phyloP scores from a whole-genome alignment of 257 asterid genomes.

The Solanum sejunctum region DNA sequence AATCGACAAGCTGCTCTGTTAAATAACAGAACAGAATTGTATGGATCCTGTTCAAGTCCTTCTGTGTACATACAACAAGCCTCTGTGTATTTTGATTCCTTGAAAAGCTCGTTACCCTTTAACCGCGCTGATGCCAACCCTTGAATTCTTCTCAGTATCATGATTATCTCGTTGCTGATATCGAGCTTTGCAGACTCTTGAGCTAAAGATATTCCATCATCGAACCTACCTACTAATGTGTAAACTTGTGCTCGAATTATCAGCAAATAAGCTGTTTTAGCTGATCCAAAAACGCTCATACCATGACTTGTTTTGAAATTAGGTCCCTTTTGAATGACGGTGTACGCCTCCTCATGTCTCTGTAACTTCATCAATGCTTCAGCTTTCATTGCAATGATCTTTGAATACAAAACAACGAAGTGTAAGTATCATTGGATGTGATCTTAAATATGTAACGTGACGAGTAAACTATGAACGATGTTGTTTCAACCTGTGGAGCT shows the following conservation, averaged over 20 bases:
- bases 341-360: conserved; percentile 47
- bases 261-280: conserved; percentile 21
- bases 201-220: conserved; percentile 36
- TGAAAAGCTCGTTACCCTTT: conserved; percentile 38
- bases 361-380: conserved; percentile 44
- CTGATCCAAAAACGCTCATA: conserved; percentile 24
- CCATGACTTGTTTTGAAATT: conserved; percentile 10
- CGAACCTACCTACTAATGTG: conserved; percentile 36
- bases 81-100: conserved; percentile 29
- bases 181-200: conserved; percentile 28
- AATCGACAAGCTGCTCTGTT: conserved; percentile 52
- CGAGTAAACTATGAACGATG: neutral
- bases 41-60: conserved; percentile 39
- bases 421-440: neutral
- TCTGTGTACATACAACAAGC: conserved; percentile 30
- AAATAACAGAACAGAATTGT: conserved; percentile 43
- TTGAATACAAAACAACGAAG: neutral
- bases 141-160: conserved; percentile 11
- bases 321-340: conserved; percentile 14
- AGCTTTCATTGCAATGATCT: conserved; percentile 49
- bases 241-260: conserved; percentile 28
- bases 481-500: conserved; percentile 32
- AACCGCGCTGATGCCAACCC: conserved; percentile 23
- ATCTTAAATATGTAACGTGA: neutral
- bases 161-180: conserved; percentile 16